phyloP scores from a whole-genome alignment of 129 eudicot genomes.

The Artemisia tridentata region DNA sequence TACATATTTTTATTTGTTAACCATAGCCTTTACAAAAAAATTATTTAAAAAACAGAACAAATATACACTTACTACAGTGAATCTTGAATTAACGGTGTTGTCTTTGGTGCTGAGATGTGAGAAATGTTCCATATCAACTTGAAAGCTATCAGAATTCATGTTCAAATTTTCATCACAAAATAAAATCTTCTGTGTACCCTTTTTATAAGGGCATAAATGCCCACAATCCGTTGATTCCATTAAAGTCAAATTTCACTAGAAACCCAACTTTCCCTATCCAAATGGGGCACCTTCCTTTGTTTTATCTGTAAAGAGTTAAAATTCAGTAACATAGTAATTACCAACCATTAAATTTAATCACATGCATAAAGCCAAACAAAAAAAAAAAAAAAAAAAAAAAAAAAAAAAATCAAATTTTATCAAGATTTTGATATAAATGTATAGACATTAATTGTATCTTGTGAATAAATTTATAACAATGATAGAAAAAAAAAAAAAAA shows the following conservation, averaged over 20 bases:
- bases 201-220: slow-evolving; percentile 24
- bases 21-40: background rate
- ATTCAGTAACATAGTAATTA: background rate
- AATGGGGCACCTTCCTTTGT: slow-evolving; percentile 18
- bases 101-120: slow-evolving; percentile 33
- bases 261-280: slow-evolving; percentile 19
- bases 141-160: slow-evolving; percentile 36
- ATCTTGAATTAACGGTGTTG: slow-evolving; percentile 21
- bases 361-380: slow-evolving; percentile 7
- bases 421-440: background rate
- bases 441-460: background rate
- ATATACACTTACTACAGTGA: slow-evolving; percentile 27
- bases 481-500: background rate
- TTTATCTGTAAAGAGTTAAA: slow-evolving; percentile 17
- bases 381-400: background rate
- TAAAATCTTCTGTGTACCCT: slow-evolving; percentile 13
- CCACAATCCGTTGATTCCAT: slow-evolving; percentile 28
- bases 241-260: slow-evolving; percentile 23
- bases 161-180: slow-evolving; percentile 28
- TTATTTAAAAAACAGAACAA: background rate
- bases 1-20: too few relatives aligned
- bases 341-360: slow-evolving; percentile 12
- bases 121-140: slow-evolving; percentile 35
- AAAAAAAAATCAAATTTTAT: background rate
- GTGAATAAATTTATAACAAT: background rate